A percentile compares a stretch with the other conserved stretches of the same genome.
Conservation (phyloP, 352 stramenopile genomes). For the Poterioochromonas sp. region DNA sequence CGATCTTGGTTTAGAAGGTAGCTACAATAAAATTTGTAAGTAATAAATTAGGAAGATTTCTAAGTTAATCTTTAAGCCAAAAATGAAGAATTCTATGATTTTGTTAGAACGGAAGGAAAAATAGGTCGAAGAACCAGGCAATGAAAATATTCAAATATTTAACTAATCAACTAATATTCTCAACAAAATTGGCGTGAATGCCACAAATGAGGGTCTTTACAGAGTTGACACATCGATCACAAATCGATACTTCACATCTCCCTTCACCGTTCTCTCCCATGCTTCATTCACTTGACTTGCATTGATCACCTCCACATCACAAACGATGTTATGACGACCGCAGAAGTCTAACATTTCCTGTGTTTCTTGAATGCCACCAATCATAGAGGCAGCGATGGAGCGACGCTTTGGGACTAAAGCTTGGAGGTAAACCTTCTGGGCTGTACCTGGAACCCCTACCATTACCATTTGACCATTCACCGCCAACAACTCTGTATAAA, state of each 20-base stretch:
- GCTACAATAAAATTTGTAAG: too few relatives aligned
- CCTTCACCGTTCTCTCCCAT: conserved; percentile 32
- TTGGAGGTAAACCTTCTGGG: too few relatives aligned
- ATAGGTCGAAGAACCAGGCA: too few relatives aligned
- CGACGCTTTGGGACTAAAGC: conserved; percentile 48
- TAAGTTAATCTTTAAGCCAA: too few relatives aligned
- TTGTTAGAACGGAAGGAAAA: too few relatives aligned
- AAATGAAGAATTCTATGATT: too few relatives aligned
- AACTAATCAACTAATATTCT: too few relatives aligned
- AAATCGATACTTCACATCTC: conserved; percentile 43
- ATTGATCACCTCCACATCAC: conserved; percentile 42
- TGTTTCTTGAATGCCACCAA: conserved; percentile 67
- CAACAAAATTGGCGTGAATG: too few relatives aligned
- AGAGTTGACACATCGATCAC: conserved; percentile 38
- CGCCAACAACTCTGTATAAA: conserved; percentile 57
- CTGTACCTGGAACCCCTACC: conserved; percentile 63
- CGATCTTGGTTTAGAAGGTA: too few relatives aligned
- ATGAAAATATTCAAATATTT: too few relatives aligned
- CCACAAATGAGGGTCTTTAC: too few relatives aligned
- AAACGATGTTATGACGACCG: conserved; percentile 37
- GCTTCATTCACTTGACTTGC: conserved; percentile 40
- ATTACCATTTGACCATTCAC: conserved; percentile 57
- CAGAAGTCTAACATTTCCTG: conserved; percentile 72
- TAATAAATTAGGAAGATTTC: too few relatives aligned
- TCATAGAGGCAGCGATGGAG: conserved; percentile 55